Percentiles rank a stretch among this genome's conserved stretches.
These are phyloP conservation scores for Rhizophora apiculata DNA, from an alignment of 345 rosid genomes.

Conservation along the genomic window DNA sequence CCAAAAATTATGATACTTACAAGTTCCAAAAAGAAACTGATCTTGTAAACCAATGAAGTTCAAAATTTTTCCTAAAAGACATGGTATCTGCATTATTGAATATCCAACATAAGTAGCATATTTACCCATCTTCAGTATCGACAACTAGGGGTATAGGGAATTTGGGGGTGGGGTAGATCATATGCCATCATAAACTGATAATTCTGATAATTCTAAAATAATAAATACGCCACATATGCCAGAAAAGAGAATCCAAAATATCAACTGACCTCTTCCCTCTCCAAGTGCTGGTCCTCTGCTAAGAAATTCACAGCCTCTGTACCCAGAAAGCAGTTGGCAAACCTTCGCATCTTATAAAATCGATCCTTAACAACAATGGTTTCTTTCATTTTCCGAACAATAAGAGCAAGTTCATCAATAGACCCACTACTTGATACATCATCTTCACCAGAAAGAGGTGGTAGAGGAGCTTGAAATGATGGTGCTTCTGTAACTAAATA, in stretches of 20 bases:
- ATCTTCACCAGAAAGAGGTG: constrained; percentile 90
- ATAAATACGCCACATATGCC: not conserved
- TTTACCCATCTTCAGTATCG: too few species aligned
- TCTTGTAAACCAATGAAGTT: too few species aligned
- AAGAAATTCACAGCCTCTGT: constrained; percentile 76
- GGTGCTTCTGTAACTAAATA: constrained; percentile 54
- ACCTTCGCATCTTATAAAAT: constrained; percentile 70
- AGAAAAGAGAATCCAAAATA: not conserved
- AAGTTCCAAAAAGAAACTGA: too few species aligned
- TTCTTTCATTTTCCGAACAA: constrained; percentile 76
- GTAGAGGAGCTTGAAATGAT: constrained; percentile 60
- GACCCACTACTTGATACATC: constrained; percentile 56
- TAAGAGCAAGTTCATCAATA: constrained; percentile 71
- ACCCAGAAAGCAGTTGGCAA: constrained; percentile 67
- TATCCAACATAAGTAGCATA: too few species aligned
- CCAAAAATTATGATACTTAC: too few species aligned
- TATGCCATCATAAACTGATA: not conserved
- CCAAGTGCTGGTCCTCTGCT: constrained; percentile 59
- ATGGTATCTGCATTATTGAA: too few species aligned
- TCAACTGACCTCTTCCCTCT: constrained; percentile 64
- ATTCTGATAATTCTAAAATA: not conserved
- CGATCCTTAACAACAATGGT: constrained; percentile 61
- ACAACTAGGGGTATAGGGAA: too few species aligned
- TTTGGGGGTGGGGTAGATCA: too few species aligned
- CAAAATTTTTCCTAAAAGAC: too few species aligned